phyloP scores from a whole-genome alignment of 805 yeast genomes.

The Starmera dryadoides region DNA sequence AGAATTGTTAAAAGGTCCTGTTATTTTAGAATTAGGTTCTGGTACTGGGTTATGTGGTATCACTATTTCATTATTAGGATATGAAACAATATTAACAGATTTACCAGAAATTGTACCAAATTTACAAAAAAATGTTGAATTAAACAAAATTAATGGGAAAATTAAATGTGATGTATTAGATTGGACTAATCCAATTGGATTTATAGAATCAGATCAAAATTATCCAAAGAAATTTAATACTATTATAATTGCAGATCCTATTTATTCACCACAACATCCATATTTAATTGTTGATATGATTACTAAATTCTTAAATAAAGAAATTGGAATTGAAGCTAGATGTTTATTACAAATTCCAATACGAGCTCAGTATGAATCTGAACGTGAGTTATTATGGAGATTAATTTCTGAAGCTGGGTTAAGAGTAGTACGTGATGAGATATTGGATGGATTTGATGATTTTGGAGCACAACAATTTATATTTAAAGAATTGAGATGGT shows the following conservation, averaged over 20 bases:
- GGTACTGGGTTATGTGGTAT: constrained; percentile 94
- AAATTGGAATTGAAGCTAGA: constrained; percentile 25
- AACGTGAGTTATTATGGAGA: constrained; percentile 54
- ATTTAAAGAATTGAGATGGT: constrained; percentile 25
- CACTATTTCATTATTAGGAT: constrained; percentile 48
- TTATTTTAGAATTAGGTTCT: constrained; percentile 71
- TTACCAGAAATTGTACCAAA: constrained; percentile 72
- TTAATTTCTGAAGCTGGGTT: constrained; percentile 32
- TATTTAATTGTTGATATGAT: constrained; percentile 60
- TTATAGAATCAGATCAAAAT: constrained; percentile 25
- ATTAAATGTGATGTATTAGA: constrained; percentile 51
- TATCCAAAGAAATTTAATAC: constrained; percentile 38
- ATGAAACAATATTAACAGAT: constrained; percentile 51
- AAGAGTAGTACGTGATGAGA: constrained; percentile 22
- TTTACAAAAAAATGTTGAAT: constrained; percentile 45
- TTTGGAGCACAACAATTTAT: constrained; percentile 68
- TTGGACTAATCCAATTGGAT: constrained; percentile 60
- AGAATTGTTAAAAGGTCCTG: constrained; percentile 20
- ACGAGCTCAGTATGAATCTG: constrained; percentile 56
- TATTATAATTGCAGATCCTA: constrained; percentile 78
- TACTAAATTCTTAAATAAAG: constrained; percentile 30
- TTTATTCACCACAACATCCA: constrained; percentile 82
- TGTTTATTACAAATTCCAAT: constrained; percentile 74
- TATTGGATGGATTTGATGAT: constrained; percentile 66
- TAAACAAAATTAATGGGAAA: constrained; percentile 34